Evolutionary conservation across 345 rosid species (phyloP).

Genomic region (Gossypium longicalyx): DNA sequence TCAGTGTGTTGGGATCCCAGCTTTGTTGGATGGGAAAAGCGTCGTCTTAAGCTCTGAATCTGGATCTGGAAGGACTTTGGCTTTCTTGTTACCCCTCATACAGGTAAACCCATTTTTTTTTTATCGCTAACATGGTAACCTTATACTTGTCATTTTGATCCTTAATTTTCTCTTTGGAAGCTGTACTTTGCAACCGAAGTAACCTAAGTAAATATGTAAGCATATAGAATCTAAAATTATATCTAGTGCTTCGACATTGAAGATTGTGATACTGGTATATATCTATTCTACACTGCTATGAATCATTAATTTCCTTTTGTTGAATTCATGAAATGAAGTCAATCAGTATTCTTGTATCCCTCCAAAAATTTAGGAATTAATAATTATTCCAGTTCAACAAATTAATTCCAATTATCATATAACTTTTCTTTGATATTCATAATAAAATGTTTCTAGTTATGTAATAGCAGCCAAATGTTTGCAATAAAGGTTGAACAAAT

Average conservation of each 20-base stretch:
- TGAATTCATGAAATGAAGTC: not conserved
- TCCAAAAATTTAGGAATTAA: not conserved
- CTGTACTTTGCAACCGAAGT: not conserved
- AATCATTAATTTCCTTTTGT: not conserved
- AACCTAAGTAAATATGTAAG: no score
- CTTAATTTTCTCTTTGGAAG: not conserved
- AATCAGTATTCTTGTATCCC: not conserved
- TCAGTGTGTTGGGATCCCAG: slow-evolving; percentile 62
- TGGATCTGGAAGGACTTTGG: slow-evolving; percentile 60
- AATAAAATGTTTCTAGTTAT: not conserved
- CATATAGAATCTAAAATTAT: not conserved
- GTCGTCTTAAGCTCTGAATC: slow-evolving; percentile 61
- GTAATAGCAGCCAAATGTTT: not conserved
- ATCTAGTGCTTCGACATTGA: not conserved
- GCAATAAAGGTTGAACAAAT: not conserved
- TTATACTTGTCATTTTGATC: not conserved
- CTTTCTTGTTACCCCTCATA: slow-evolving; percentile 61
- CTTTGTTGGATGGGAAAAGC: slow-evolving; percentile 51
- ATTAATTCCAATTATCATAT: not conserved
- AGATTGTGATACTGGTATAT: not conserved
- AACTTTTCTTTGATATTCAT: not conserved
- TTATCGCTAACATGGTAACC: not conserved
- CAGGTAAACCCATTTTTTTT: slow-evolving; percentile 30
- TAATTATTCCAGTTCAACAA: not conserved
- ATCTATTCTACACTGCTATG: not conserved